Evolutionary conservation across 2,329 filamentous ascomycete genomes (phyloP), one percentile per base, ranked within the genome.

Genomic region (Exophiala oligosperma): DNA sequence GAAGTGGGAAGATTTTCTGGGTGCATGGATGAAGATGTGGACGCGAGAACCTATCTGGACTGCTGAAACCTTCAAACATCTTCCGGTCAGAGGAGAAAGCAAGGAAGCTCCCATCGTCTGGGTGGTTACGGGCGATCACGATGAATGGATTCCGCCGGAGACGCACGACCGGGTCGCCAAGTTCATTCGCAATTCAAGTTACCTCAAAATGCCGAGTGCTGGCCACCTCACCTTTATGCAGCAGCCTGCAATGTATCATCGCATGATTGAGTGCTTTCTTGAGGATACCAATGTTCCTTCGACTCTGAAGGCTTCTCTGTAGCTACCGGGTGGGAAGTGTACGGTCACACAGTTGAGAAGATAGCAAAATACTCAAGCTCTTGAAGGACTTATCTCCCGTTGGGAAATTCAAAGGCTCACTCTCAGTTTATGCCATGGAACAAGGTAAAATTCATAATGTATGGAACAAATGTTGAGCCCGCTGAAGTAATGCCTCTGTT

Each of bases 21-120:
- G 52, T 21, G 40, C 52, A 2, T 54, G 41, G 24, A 47, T 54
- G 52, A 47, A 46, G 4, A 54, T 54, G 52, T 54, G 52, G 52
- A 29, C 26, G 26, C 24, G 52, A n/a, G 52, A 54, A 41, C 52
- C 52, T 6, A 47, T 47, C 21, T 54, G 52, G 52, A 54, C 24
- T 2, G 52, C 14, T 24, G 52, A 54, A 17, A 47, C 52, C 11
- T 54, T 54, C 40, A 47, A 35, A 21, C 40, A 54, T 17, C 11
- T 54, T 38, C 52, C 52, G 21, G 21, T 47, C 28, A 17, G 52
- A 28, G 52, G 52, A 2, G 40, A 54, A 9, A 21, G 17, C 24
- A 35, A 26, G 8, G 40, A 35, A n/a, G 52, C 52, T 14, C 52
- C 52, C 8, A 54, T 54, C 32, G 40, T 54, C 6, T 54, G 52